Evolutionary conservation across 2,329 filamentous ascomycete species (phyloP).

Genomic region (Alternaria viburni): DNA sequence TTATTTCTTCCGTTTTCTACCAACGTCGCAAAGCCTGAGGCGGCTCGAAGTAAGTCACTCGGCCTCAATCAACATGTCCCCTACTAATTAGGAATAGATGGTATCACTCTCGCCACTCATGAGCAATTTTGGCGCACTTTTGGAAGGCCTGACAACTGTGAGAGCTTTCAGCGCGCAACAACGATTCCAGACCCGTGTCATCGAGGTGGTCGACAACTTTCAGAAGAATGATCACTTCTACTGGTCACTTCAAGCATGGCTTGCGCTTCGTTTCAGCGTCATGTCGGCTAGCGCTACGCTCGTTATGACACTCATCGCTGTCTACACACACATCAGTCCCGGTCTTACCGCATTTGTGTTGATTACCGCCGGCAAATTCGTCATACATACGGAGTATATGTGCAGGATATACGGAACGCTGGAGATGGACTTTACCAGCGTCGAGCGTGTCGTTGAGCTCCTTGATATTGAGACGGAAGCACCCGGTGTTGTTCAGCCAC

Average conservation of each 20-base stretch:
- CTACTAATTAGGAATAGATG: constrained; percentile 57
- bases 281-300: constrained; percentile 78
- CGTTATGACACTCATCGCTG: constrained; percentile 73
- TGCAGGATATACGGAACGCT: constrained; percentile 83
- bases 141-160: constrained; percentile 87
- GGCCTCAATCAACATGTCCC: neutral
- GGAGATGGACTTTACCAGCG: constrained; percentile 90
- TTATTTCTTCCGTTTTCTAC: constrained; percentile 79
- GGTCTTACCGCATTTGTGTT: constrained; percentile 86
- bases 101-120: constrained; percentile 86
- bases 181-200: constrained; percentile 80
- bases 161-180: constrained; percentile 79
- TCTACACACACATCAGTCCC: constrained; percentile 75
- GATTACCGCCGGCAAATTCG: constrained; percentile 70
- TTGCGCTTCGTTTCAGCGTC: constrained; percentile 77
- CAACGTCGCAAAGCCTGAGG: constrained; percentile 81
- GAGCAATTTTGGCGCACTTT: constrained; percentile 87
- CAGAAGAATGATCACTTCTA: constrained; percentile 97
- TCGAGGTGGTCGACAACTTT: constrained; percentile 83
- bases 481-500: constrained; percentile 69
- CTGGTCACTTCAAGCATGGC: constrained; percentile 84
- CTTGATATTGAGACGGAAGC: constrained; percentile 79
- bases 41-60: constrained; percentile 66
- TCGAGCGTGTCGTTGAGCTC: constrained; percentile 84
- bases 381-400: constrained; percentile 72